Evolutionary conservation across 352 stramenopile genomes (phyloP), one percentile per base, ranked within the genome.

Genomic region (Globisporangium cederbergense): DNA sequence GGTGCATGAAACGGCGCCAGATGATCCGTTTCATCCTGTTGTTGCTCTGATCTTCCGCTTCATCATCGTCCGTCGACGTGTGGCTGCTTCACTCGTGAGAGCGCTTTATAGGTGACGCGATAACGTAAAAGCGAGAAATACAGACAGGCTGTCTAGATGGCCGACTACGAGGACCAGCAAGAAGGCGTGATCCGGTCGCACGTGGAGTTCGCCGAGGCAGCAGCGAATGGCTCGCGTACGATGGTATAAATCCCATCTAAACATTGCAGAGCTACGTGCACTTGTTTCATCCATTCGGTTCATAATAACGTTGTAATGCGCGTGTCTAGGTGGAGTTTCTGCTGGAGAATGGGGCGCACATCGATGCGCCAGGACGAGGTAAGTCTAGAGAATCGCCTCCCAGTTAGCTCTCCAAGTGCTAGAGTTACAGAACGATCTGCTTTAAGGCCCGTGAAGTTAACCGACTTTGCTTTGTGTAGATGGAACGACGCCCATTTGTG

Each of bases 401-500:
- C 32, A 25, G 22, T 25, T 22, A 11, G 13, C n/a, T 16, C 50
- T n/a, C 14, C 14, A 0, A 14, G 13, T 34, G 18, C 5, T 6
- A 28, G 6, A 5, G 38, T 6, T 32, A 28, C 42, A 14, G 49
- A 5, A 25, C 20, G 18, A 14, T 32, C 36, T 38, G 16, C 38
- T 13, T 20, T 30, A 18, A n/a, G 2, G 32, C 43, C 10, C 7
- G 46, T 16, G 46, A 10, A 25, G 2, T 10, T n/a, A n/a, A 13
- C 4, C 5, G 2, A 14, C 9, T 38, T 38, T 36, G n/a, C 36
- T 25, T 22, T 14, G 9, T 56, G 18, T n/a, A 90, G 81, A 88
- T 72, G 81, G 81, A 53, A 88, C 78, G 32, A 90, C 81, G 16
- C 78, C 81, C 22, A 57, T 88, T 7, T 90, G 78, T 20, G 78